phyloP scores from a whole-genome alignment of 352 stramenopile genomes.

The Phytophthora gonapodyides region DNA sequence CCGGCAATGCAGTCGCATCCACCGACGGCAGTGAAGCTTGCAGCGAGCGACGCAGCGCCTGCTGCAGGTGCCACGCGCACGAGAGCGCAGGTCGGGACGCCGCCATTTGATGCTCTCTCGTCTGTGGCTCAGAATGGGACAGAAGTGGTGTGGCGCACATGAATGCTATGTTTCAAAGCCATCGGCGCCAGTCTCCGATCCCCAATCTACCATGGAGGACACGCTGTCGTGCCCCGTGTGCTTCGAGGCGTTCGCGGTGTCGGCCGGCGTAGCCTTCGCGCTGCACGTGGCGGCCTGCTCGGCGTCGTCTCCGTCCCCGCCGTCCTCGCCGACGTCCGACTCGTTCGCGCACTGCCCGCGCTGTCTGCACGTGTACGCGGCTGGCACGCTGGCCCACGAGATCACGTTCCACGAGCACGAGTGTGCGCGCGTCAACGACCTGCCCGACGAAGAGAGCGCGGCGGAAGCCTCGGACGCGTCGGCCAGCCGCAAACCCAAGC shows the following conservation, averaged over 20 bases:
- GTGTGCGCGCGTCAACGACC: constrained; percentile 67
- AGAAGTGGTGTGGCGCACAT: too few relatives aligned
- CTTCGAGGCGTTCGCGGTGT: constrained; percentile 33
- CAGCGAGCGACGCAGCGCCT: constrained; percentile 48
- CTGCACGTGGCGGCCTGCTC: constrained; percentile 65
- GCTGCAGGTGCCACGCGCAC: constrained; percentile 54
- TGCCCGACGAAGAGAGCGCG: not conserved
- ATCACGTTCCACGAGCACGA: constrained; percentile 82
- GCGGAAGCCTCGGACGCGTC: not conserved
- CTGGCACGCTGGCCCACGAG: constrained; percentile 48
- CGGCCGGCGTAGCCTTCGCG: constrained; percentile 41
- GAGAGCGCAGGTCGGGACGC: constrained; percentile 43
- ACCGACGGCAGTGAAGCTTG: constrained; percentile 40
- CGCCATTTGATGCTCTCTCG: too few relatives aligned
- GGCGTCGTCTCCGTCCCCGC: constrained; percentile 13
- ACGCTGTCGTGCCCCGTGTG: constrained; percentile 58
- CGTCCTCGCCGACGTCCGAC: constrained; percentile 11
- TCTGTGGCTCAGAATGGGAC: too few relatives aligned
- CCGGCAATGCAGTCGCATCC: constrained; percentile 5
- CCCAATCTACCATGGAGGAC: constrained; percentile 37
- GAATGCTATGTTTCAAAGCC: too few relatives aligned
- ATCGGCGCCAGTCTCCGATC: too few relatives aligned
- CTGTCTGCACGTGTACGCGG: constrained; percentile 70
- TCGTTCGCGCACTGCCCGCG: constrained; percentile 46
- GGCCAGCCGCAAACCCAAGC: constrained; percentile 22